A percentile compares a stretch with the other conserved stretches of the same genome.
Conservation (phyloP, 2,329 filamentous ascomycete genomes). For the Penicillium frequentans region DNA sequence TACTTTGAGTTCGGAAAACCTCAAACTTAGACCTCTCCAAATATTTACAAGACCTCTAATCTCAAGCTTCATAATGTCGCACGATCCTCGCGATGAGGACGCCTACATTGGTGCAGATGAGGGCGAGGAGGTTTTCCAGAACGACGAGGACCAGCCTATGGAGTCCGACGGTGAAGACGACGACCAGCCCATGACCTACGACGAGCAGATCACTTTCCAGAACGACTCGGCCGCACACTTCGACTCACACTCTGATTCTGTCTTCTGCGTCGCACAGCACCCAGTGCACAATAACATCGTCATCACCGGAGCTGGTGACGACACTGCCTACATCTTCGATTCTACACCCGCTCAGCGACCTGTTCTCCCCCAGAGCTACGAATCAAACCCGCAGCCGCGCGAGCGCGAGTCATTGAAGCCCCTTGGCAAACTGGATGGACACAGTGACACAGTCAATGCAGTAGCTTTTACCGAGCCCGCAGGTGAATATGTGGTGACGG, state of each 20-base stretch:
- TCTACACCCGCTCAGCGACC: constrained; percentile 62
- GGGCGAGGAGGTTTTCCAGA: constrained; percentile 72
- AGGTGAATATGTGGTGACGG: constrained; percentile 83
- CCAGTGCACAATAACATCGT: constrained; percentile 75
- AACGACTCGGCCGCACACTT: constrained; percentile 96
- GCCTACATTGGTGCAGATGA: constrained; percentile 77
- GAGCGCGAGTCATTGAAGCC: constrained; percentile 62
- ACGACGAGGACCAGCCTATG: constrained; percentile 72
- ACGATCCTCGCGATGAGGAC: constrained; percentile 60
- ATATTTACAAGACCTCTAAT: background rate
- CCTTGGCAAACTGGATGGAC: constrained; percentile 78
- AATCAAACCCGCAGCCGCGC: constrained; percentile 62
- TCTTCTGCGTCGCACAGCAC: constrained; percentile 94
- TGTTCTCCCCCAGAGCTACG: constrained; percentile 74
- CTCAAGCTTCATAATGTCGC: constrained; percentile 29
- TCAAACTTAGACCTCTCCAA: background rate
- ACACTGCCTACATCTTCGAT: constrained; percentile 85
- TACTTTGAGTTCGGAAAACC: background rate
- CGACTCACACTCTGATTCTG: constrained; percentile 82
- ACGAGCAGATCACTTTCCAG: constrained; percentile 67
- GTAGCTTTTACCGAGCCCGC: constrained; percentile 79
- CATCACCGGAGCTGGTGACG: constrained; percentile 83
- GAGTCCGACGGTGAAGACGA: constrained; percentile 66
- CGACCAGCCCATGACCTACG: constrained; percentile 51
- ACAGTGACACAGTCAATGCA: constrained; percentile 87